Base-by-base conservation (phyloP, 257 asterid species). In the Nicotiana otophora region DNA sequence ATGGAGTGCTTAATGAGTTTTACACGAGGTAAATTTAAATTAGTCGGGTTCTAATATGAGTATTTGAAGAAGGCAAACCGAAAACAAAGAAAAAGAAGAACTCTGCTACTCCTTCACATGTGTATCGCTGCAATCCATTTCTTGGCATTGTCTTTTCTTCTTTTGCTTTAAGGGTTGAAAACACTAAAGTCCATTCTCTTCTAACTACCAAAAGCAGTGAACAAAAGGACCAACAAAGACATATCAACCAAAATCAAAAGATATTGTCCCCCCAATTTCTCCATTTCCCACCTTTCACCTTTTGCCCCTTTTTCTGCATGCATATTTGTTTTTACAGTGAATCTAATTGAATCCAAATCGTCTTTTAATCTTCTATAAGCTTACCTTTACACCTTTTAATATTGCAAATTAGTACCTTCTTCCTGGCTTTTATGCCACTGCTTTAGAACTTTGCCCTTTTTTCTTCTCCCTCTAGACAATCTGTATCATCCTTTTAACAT, bases 171-270 rank as follows among this genome's bases (percentile, higher is more conserved):
- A 72, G 79, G 14, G 79, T 72, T 42, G 79, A 7, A 23, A 72
- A 72, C 7, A 72, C 48, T 46, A 31, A 72, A 72, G 61, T 72
- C 39, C 15, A 46, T 72, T 46, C 51, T 46, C 15, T 72, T 46
- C 14, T 14, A 46, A 46, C 61, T 12, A 46, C 79, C 79, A 23
- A 46, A 72, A 46, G 8, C 60, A 23, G 20, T 23, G 79, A 72
- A 72, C 61, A 72, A 72, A 46, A 46, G 23, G 15, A 72, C 79
- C 23, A 72, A 46, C 79, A 72, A 72, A 11, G 79, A 72, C 79
- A 14, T 23, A 72, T 23, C 79, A 46, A 42, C 48, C 36, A 46
- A 46, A 72, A 46, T 23, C 3, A 48, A 72, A 34, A 46, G 31
- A 42, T 9, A 46, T 3, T 72, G 78, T 12, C 60, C 60, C 36